Evolutionary conservation across 1,284 basidiomycete species (phyloP).

Genomic region (Trametes sp.): DNA sequence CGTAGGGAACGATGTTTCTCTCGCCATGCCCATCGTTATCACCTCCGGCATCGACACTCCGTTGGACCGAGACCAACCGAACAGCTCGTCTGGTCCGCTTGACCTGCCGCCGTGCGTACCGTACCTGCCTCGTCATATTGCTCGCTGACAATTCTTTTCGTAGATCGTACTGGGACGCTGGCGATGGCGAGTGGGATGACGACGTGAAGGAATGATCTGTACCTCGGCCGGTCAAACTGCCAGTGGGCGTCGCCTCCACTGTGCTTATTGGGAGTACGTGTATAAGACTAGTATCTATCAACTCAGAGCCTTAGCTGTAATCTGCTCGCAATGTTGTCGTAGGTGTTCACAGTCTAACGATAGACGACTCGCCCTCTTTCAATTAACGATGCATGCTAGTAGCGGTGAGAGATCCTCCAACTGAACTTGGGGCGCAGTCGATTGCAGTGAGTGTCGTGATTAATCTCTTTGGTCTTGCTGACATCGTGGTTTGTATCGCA

Average conservation of each 20-base stretch:
- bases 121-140: neutral
- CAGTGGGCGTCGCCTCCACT: too few relatives aligned
- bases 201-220: neutral
- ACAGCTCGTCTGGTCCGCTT: neutral
- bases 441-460: too few relatives aligned
- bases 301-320: too few relatives aligned
- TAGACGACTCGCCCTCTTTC: too few relatives aligned
- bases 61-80: neutral
- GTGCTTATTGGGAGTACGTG: neutral
- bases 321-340: too few relatives aligned
- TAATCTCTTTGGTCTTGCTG: too few relatives aligned
- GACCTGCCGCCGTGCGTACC: slow-evolving; percentile 22
- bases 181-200: slow-evolving; percentile 8
- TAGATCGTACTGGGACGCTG: slow-evolving; percentile 8
- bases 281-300: neutral
- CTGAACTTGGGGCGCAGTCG: too few relatives aligned
- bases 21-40: slow-evolving; percentile 13
- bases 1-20: slow-evolving; percentile 18
- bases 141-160: neutral
- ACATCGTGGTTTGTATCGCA: too few relatives aligned
- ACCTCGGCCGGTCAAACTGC: too few relatives aligned
- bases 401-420: too few relatives aligned
- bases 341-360: too few relatives aligned
- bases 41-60: slow-evolving; percentile 19
- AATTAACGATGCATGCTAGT: too few relatives aligned